Base-by-base conservation (phyloP, 202 grass and related monocot species). In the Panicum hallii region DNA sequence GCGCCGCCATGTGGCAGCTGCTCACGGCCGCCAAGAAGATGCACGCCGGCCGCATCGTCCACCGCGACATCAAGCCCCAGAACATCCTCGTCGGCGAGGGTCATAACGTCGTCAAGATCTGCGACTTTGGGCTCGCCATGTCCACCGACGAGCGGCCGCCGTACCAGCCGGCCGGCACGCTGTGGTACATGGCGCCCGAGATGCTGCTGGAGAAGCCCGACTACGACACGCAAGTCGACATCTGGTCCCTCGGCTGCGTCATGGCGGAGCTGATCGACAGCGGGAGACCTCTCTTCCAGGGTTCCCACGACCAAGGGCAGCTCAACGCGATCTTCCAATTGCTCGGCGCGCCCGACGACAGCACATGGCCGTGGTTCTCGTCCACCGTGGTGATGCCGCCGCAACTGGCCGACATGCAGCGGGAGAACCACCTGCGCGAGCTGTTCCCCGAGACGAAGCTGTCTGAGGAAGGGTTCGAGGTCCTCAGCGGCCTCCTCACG, bases 211-310 rank as follows among this genome's bases (percentile, higher is more conserved):
- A 38, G 36, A 38, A 38, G 4, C 36, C 34, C 2, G 47, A 49
- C 47, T 49, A 49, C 47, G 12, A 53, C 36, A 6, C 36, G 16
- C 7, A 4, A 7, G 64, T 67, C 10, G 64, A 67, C 64, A 10
- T 19, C 17, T 67, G 64, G 64, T 67, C 64, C 14, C 36, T 67
- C 36, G 64, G 64, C 17, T 67, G 64, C 64, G 64, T 67, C 36
- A 67, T 67, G 64, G 64, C 36, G 16, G 64, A 67, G 36, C 36
- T 67, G 17, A 4, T 67, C 64, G 11, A 42, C 64, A 20, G n/a
- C 0, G 64, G 64, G 8, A 20, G 8, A 15, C 36, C 36, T n/a
- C 7, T 42, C 8, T 67, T 67, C 64, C 3, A 40, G 63, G 8
- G 8, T 0, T 67, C 9, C 36, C 1, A 67, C 4, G 64, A 4